phyloP scores from a whole-genome alignment of 2,329 filamentous ascomycete species.

The Didymella pinodella region DNA sequence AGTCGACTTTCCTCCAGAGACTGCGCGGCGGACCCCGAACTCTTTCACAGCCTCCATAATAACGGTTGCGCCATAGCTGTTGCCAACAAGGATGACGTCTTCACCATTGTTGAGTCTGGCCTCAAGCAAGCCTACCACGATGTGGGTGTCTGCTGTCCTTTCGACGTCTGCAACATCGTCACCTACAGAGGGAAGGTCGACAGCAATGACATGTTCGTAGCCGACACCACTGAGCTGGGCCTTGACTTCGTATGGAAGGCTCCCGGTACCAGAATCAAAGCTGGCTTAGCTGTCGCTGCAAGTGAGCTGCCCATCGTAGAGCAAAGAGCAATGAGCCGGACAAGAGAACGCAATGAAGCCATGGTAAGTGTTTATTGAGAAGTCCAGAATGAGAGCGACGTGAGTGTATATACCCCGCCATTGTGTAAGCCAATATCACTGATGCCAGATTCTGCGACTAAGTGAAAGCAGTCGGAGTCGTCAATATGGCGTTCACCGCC shows the following conservation, averaged over 20 bases:
- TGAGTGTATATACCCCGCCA: neutral
- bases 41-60: slow-evolving; percentile 38
- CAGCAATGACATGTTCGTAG: slow-evolving; percentile 25
- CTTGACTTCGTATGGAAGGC: slow-evolving; percentile 37
- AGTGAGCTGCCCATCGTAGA: neutral
- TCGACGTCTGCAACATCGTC: slow-evolving; percentile 10
- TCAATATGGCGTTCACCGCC: neutral
- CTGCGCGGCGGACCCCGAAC: slow-evolving; percentile 12
- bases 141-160: slow-evolving; percentile 30
- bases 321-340: neutral
- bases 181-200: slow-evolving; percentile 37
- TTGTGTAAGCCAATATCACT: too few species aligned
- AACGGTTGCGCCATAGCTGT: slow-evolving; percentile 41
- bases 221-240: slow-evolving; percentile 20
- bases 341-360: neutral
- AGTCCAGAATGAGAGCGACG: neutral
- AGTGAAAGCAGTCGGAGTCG: neutral
- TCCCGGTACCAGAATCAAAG: slow-evolving; percentile 22
- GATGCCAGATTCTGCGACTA: neutral
- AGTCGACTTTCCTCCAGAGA: neutral
- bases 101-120: slow-evolving; percentile 23
- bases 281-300: slow-evolving; percentile 11
- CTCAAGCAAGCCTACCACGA: slow-evolving; percentile 25
- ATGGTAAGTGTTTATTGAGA: neutral
- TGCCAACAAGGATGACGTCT: slow-evolving; percentile 38